phyloP scores from a whole-genome alignment of 306 rosid genomes.

The Castanea crenata region DNA sequence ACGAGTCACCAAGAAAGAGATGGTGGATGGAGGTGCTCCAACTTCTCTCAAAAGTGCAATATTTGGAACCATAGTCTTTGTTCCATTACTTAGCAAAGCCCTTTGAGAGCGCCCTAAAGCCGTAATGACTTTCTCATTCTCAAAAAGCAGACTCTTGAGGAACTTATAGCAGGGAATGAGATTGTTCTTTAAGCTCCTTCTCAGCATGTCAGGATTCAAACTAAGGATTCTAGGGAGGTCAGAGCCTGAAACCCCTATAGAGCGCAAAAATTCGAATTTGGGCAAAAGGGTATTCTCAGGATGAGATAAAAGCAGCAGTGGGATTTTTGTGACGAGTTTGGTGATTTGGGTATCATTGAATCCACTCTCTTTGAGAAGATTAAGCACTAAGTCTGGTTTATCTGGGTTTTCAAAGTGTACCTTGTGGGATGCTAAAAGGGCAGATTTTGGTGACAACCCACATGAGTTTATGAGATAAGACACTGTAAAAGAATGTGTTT shows the following conservation, averaged over 20 bases:
- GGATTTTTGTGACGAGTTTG: not conserved
- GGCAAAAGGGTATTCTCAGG: conserved; percentile 41
- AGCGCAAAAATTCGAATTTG: conserved; percentile 31
- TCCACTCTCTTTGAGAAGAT: conserved; percentile 26
- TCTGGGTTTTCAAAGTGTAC: not conserved
- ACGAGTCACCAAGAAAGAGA: not conserved
- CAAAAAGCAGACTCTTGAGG: conserved; percentile 23
- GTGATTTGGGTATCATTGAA: conserved; percentile 27
- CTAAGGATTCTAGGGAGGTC: conserved; percentile 24
- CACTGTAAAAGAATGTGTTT: conserved; percentile 8
- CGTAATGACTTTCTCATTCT: not conserved
- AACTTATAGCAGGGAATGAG: conserved; percentile 29
- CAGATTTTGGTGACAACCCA: conserved; percentile 29
- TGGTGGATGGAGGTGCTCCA: conserved; percentile 24
- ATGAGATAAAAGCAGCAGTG: conserved; percentile 13
- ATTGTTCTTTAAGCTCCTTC: conserved; percentile 26
- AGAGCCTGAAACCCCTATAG: conserved; percentile 32
- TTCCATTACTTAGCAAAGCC: not conserved
- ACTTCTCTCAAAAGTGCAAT: conserved; percentile 26
- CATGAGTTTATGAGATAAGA: conserved; percentile 29
- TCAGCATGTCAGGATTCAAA: not conserved
- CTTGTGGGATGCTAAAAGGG: conserved; percentile 6
- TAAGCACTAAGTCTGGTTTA: conserved; percentile 20
- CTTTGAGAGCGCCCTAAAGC: not conserved
- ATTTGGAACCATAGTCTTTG: conserved; percentile 3